A percentile compares a stretch with the other conserved stretches of the same genome.
These are phyloP conservation scores for Taiozyma sp. DNA, from an alignment of 1,139 yeast species.

Conservation along the genomic window DNA sequence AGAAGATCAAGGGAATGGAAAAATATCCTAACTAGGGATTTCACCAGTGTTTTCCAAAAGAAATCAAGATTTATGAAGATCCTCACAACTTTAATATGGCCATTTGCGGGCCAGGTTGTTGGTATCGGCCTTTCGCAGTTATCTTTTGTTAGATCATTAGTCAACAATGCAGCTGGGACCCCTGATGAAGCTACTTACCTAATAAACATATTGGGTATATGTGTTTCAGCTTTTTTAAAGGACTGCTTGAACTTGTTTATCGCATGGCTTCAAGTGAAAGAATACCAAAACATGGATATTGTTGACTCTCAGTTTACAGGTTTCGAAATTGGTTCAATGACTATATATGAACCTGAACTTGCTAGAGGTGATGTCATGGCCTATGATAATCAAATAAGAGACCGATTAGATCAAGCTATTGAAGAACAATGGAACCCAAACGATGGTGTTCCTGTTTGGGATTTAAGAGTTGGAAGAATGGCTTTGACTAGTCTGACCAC, in stretches of 20 bases:
- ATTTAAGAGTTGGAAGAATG: neutral
- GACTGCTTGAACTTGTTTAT: slow-evolving; percentile 33
- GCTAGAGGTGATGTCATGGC: neutral
- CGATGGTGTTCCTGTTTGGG: neutral
- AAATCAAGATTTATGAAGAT: slow-evolving; percentile 16
- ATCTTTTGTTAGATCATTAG: slow-evolving; percentile 11
- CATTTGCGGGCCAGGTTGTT: slow-evolving; percentile 27
- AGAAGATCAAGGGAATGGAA: slow-evolving; percentile 18
- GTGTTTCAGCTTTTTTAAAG: slow-evolving; percentile 32
- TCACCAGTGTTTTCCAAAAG: slow-evolving; percentile 22
- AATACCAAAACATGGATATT: slow-evolving; percentile 27
- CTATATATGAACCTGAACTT: neutral
- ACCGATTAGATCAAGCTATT: neutral
- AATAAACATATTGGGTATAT: slow-evolving; percentile 41
- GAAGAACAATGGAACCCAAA: neutral
- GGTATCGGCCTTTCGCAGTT: slow-evolving; percentile 19
- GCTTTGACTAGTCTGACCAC: neutral
- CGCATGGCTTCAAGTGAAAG: slow-evolving; percentile 31
- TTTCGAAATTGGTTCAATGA: slow-evolving; percentile 3
- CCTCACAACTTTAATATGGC: slow-evolving; percentile 33
- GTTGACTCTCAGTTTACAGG: slow-evolving; percentile 13
- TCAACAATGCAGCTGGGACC: slow-evolving; percentile 22
- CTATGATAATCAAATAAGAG: neutral
- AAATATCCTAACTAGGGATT: slow-evolving; percentile 28
- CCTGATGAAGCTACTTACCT: slow-evolving; percentile 38